Conservation (phyloP, 345 rosid genomes). For the Luvunga scandens region DNA sequence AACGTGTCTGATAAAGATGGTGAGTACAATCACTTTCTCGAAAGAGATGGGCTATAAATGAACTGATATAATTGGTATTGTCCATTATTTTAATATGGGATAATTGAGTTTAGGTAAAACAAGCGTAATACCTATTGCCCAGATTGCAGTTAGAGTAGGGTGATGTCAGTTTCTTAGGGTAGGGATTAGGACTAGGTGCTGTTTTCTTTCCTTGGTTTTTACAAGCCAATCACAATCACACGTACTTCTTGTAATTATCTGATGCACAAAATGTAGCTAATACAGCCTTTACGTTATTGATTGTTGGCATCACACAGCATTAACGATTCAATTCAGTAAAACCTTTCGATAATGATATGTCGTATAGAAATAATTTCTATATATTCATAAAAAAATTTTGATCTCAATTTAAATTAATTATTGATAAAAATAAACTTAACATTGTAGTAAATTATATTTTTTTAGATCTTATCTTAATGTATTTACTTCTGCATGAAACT, state of each 20-base stretch:
- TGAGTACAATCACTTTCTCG: neutral
- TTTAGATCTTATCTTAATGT: no score
- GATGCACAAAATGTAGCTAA: neutral
- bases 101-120: constrained; percentile 8
- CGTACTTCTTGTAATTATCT: neutral
- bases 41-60: neutral
- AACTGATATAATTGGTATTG: neutral
- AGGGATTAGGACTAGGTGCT: neutral
- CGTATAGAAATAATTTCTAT: no score
- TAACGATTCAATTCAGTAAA: neutral
- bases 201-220: neutral
- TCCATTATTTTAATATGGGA: neutral
- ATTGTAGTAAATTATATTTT: no score
- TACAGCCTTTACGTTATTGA: neutral
- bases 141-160: neutral
- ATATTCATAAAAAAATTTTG: no score
- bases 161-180: constrained; percentile 15
- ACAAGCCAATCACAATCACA: neutral
- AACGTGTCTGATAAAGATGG: neutral
- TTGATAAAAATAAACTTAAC: no score
- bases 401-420: no score
- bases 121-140: neutral
- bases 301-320: neutral
- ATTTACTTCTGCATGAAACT: no score
- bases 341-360: no score